phyloP scores from a whole-genome alignment of 345 rosid genomes.

The Brassica nigra region DNA sequence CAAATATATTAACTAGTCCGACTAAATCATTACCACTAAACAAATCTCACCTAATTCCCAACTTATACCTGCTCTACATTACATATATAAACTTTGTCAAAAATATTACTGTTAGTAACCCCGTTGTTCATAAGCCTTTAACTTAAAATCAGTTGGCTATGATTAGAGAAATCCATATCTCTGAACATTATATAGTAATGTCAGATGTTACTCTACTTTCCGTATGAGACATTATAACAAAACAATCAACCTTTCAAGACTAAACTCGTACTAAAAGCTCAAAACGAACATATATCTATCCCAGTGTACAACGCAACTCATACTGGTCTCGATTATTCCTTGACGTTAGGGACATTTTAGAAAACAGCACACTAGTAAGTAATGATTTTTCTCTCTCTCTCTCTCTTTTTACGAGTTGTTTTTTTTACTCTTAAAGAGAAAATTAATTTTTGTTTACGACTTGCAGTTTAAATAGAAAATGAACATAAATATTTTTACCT shows the following conservation, averaged over 20 bases:
- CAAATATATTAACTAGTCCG: not conserved
- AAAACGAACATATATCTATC: not conserved
- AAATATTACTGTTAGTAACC: not conserved
- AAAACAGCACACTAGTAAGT: not conserved
- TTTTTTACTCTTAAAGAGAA: not conserved
- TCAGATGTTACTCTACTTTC: not conserved
- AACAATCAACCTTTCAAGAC: not conserved
- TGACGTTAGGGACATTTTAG: not conserved
- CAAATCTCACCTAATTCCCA: not conserved
- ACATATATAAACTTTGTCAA: not conserved
- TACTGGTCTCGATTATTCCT: not conserved
- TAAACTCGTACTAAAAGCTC: not conserved
- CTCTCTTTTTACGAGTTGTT: not conserved
- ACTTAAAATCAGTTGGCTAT: not conserved
- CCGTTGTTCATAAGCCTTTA: not conserved
- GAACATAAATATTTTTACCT: not conserved
- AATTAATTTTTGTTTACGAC: not conserved
- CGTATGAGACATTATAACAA: not conserved
- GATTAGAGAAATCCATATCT: not conserved
- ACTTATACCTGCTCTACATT: not conserved
- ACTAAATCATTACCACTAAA: not conserved
- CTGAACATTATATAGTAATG: not conserved
- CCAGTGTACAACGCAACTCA: not conserved
- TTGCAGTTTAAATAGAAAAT: not conserved
- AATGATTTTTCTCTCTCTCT: not conserved